Percentiles rank a stretch among this genome's conserved stretches.
These are phyloP conservation scores for Starmerella floricola DNA, from an alignment of 805 yeast genomes.

Conservation along the genomic window DNA sequence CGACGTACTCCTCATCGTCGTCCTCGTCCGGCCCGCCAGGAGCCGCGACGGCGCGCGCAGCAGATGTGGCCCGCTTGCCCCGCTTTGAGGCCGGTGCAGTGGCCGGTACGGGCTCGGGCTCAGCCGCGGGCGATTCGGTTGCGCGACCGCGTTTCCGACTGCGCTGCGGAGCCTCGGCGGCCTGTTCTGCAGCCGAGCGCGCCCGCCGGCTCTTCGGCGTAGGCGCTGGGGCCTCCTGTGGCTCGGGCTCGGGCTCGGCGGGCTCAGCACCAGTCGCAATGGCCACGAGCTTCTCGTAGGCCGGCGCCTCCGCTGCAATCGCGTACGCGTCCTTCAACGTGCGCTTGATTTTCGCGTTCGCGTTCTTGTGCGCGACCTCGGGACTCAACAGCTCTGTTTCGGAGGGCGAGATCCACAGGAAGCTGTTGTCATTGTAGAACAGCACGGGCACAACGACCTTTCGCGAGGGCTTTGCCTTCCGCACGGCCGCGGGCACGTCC, in stretches of 20 bases:
- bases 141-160: not conserved
- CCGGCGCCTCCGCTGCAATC: slow-evolving; percentile 21
- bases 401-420: slow-evolving; percentile 44
- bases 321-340: slow-evolving; percentile 22
- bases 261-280: not conserved
- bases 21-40: too few species aligned
- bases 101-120: slow-evolving; percentile 42
- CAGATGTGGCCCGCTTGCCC: not conserved
- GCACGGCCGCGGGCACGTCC: slow-evolving; percentile 47
- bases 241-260: slow-evolving; percentile 1
- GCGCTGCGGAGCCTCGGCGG: slow-evolving; percentile 22
- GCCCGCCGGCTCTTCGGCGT: slow-evolving; percentile 2
- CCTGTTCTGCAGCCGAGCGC: slow-evolving; percentile 3
- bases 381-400: slow-evolving; percentile 18
- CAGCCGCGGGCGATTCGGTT: slow-evolving; percentile 35
- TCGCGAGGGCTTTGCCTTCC: slow-evolving; percentile 39
- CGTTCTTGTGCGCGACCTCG: slow-evolving; percentile 16
- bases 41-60: not conserved
- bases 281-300: slow-evolving; percentile 16
- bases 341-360: slow-evolving; percentile 16
- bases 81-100: too few species aligned
- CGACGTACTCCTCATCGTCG: slow-evolving; percentile 16
- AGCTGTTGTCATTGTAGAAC: slow-evolving; percentile 57
- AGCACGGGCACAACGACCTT: slow-evolving; percentile 38
- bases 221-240: not conserved